These are phyloP conservation scores for Coemansia sp. DNA, from an alignment of 192 early-diverging fungal species.

Conservation along the genomic window DNA sequence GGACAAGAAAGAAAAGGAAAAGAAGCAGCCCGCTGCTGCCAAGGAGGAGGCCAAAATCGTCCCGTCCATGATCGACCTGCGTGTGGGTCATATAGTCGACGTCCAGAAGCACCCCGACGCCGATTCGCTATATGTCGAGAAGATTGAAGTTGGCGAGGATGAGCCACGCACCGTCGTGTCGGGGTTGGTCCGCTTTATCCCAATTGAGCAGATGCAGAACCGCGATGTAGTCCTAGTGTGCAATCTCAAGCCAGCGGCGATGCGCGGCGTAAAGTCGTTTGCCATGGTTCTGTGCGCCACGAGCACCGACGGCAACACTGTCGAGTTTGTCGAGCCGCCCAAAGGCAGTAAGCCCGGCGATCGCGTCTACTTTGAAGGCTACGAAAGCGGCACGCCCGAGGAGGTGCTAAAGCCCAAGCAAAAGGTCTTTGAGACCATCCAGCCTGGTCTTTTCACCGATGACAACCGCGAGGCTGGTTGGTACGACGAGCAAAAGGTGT, in stretches of 20 bases:
- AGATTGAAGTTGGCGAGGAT: constrained; percentile 89
- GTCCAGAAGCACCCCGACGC: constrained; percentile 94
- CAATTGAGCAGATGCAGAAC: constrained; percentile 84
- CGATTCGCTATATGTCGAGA: constrained; percentile 95
- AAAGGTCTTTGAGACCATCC: constrained; percentile 97
- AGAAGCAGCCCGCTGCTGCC: constrained; percentile 55
- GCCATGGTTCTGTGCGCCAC: constrained; percentile 97
- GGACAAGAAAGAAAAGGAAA: constrained; percentile 60
- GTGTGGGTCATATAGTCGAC: constrained; percentile 85
- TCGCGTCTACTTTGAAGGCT: constrained; percentile 88
- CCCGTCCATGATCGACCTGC: constrained; percentile 88
- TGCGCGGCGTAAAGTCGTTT: constrained; percentile 94
- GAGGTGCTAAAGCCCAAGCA: constrained; percentile 95
- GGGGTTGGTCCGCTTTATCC: constrained; percentile 91
- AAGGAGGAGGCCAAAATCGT: constrained; percentile 56
- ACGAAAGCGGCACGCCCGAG: constrained; percentile 83
- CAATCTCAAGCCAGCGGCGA: constrained; percentile 93
- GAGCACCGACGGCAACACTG: constrained; percentile 75
- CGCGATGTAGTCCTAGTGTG: constrained; percentile 75
- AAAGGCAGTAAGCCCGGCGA: constrained; percentile 86
- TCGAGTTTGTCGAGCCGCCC: constrained; percentile 93
- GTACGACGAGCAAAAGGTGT: constrained; percentile 57
- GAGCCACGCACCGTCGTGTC: constrained; percentile 87
- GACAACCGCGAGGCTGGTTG: constrained; percentile 68
- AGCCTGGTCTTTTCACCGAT: constrained; percentile 81